Conservation (phyloP, 345 rosid genomes). For the Brassica juncea region DNA sequence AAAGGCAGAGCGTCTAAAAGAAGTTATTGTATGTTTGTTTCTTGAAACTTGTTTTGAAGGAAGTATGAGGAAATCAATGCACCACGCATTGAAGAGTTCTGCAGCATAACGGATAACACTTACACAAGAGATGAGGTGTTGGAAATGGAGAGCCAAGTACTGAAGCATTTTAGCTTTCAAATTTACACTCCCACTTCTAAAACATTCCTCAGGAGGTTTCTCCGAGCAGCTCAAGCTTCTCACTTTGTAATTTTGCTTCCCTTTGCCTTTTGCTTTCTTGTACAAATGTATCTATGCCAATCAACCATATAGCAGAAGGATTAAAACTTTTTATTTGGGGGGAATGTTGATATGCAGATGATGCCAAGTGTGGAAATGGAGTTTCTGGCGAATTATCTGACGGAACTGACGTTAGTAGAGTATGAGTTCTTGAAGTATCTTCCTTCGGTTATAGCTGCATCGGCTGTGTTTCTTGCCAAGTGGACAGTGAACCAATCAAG, state of each 20-base stretch:
- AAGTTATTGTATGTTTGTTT: slow-evolving; percentile 7
- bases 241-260: slow-evolving; percentile 49
- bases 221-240: slow-evolving; percentile 84
- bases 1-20: slow-evolving; percentile 9
- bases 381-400: slow-evolving; percentile 72
- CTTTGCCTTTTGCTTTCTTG: not conserved
- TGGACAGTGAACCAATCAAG: slow-evolving; percentile 85
- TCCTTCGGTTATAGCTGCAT: slow-evolving; percentile 87
- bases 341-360: slow-evolving; percentile 38
- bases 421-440: slow-evolving; percentile 61
- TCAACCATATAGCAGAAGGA: slow-evolving; percentile 16
- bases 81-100: slow-evolving; percentile 83
- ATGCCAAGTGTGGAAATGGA: slow-evolving; percentile 67
- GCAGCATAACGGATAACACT: slow-evolving; percentile 91
- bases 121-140: slow-evolving; percentile 72
- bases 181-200: slow-evolving; percentile 70
- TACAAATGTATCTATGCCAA: not conserved
- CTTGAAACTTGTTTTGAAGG: slow-evolving; percentile 41
- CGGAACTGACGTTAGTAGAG: slow-evolving; percentile 75
- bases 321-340: slow-evolving; percentile 14
- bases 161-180: slow-evolving; percentile 71
- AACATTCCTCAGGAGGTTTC: slow-evolving; percentile 91
- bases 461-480: slow-evolving; percentile 86
- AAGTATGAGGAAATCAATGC: slow-evolving; percentile 91
- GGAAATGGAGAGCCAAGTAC: slow-evolving; percentile 68